Conservation (phyloP, 2,329 filamentous ascomycete species). For the Diaporthe sp. region DNA sequence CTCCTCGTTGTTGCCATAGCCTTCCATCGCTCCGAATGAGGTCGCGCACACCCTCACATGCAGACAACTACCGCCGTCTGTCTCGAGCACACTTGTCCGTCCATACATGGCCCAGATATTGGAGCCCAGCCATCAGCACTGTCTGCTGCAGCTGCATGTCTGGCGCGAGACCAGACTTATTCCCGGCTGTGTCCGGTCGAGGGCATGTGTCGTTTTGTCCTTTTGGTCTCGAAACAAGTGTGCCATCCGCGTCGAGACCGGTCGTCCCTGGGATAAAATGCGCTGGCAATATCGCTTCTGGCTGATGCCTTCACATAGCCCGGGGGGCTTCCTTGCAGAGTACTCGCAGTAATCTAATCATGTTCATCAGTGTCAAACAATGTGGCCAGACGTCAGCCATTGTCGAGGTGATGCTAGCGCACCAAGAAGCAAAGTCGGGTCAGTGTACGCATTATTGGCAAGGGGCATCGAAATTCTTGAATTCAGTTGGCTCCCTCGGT, state of each 20-base stretch:
- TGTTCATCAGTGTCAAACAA: not conserved
- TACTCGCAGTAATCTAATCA: not conserved
- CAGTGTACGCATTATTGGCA: not conserved
- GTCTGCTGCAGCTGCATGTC: not conserved
- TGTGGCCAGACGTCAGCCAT: not conserved
- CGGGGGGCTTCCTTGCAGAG: not conserved
- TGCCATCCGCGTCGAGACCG: not conserved
- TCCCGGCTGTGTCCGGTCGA: not conserved
- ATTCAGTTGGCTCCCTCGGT: conserved; percentile 3
- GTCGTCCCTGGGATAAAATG: not conserved
- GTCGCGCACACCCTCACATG: not conserved
- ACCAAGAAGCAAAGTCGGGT: not conserved
- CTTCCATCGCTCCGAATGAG: not conserved
- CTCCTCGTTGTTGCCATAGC: not conserved
- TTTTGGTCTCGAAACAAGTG: no score
- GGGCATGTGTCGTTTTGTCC: not conserved
- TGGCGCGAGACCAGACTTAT: not conserved
- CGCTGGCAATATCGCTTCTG: not conserved
- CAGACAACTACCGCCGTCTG: not conserved
- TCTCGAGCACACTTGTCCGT: not conserved
- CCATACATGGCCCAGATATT: not conserved
- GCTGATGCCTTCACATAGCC: not conserved
- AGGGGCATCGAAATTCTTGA: not conserved
- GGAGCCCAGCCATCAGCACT: not conserved
- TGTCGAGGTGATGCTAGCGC: not conserved